A percentile compares a stretch with the other conserved stretches of the same genome.
Conservation (phyloP, 2,329 filamentous ascomycete genomes). For the Trichophyton equinum region DNA sequence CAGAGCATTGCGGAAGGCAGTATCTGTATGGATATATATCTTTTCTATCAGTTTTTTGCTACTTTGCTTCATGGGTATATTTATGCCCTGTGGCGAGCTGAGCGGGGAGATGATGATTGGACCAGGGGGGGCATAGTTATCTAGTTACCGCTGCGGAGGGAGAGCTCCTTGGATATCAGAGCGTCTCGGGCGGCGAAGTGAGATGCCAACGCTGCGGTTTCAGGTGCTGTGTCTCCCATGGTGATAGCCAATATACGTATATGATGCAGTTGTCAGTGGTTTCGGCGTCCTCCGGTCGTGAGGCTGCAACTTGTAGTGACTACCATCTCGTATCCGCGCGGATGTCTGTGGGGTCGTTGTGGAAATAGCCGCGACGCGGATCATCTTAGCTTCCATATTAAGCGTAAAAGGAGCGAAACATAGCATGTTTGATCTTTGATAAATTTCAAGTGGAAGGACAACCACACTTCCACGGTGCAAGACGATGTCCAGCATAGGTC, state of each 20-base stretch:
- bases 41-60: neutral
- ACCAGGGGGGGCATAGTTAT: neutral
- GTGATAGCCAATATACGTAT: neutral
- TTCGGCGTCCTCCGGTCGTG: neutral
- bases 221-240: neutral
- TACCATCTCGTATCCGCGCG: too few relatives aligned
- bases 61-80: neutral
- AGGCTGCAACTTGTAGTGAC: too few relatives aligned
- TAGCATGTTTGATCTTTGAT: too few relatives aligned
- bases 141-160: conserved; percentile 10
- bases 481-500: too few relatives aligned
- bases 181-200: neutral
- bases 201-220: neutral
- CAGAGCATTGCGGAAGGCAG: conserved; percentile 38
- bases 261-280: neutral
- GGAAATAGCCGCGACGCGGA: too few relatives aligned
- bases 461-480: too few relatives aligned
- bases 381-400: too few relatives aligned
- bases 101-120: neutral
- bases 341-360: too few relatives aligned
- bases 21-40: conserved; percentile 15
- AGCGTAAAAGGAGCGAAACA: too few relatives aligned
- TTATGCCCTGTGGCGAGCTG: neutral
- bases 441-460: too few relatives aligned
- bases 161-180: conserved; percentile 11